Base-by-base conservation (phyloP, 306 rosid genomes). In the Astragalus membranaceus region DNA sequence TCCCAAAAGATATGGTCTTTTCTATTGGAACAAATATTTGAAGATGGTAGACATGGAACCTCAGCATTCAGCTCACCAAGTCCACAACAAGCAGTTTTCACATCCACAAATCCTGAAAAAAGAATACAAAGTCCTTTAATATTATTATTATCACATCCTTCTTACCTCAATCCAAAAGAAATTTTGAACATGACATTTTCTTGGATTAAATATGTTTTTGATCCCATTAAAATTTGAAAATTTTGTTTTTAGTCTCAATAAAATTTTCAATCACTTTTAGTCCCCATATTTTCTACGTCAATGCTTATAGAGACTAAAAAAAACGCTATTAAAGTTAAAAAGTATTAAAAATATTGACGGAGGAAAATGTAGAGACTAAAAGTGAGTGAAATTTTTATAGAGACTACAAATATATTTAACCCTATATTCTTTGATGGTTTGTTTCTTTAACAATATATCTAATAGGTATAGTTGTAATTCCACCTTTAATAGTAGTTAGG, bases 61-160 rank as follows among this genome's bases (percentile, higher is more conserved):
- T 54, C 3, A 5, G 90, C 89, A 15, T 77, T 81, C 42, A 88
- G 71, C 12, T 84, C 46, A 41, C 96, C 96, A 14, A 81, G 58
- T 17, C 97, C 97, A 73, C 97, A 93, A 46, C 98, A 90, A 35
- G 97, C 92, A n/a, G 63, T 77, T 78, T 69, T 78, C 32, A 81
- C 79, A 71, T 90, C 89, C 8, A 10, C 49, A 76, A 90, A 88
- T 79, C 96, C 95, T 89, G 86, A 33, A 75, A 72, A 8, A 11
- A 9, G 7, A 0, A 33, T 5, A 44, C 4, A 30, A 29, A 69
- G 6, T 16, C 37, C 17, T 54, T 49, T 53, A 1, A 8, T 47
- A 47, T 6, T 14, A 15, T 12, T 2, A 47, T 6, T 14, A 15
- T 12, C 3, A 1, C 4, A 3, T 61, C 32, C 54, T 41, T 14